phyloP scores from a whole-genome alignment of 108 stramenopile genomes.

The Seminavis robusta region DNA sequence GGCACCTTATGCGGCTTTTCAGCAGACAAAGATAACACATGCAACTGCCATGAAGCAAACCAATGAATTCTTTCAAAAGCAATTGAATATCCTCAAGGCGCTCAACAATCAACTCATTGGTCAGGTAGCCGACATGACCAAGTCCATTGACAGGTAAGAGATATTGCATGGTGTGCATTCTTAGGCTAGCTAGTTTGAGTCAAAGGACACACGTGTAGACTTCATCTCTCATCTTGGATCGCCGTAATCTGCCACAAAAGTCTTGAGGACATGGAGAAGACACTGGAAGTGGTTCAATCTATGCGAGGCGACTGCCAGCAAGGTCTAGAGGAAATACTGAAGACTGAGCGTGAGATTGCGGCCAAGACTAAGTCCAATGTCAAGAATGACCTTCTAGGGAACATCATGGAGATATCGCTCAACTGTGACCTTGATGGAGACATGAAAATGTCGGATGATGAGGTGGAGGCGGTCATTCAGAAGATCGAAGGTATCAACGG shows the following conservation, averaged over 20 bases:
- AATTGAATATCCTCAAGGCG: constrained; percentile 25
- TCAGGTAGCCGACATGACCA: constrained; percentile 16
- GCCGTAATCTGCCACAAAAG: neutral
- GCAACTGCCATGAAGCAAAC: constrained; percentile 31
- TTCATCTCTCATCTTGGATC: neutral
- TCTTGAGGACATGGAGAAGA: constrained; percentile 28
- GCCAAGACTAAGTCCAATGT: constrained; percentile 20
- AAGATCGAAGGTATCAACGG: constrained; percentile 23
- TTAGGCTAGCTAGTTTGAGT: too few species aligned
- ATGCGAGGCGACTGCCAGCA: constrained; percentile 21
- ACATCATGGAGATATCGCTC: constrained; percentile 27
- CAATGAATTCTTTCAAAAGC: constrained; percentile 25
- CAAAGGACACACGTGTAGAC: neutral
- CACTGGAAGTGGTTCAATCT: constrained; percentile 22
- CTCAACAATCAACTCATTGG: constrained; percentile 28
- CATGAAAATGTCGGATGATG: constrained; percentile 31
- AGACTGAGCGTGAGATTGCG: constrained; percentile 25
- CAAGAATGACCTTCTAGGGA: constrained; percentile 20
- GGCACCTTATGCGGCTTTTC: constrained; percentile 34
- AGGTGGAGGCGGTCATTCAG: constrained; percentile 27
- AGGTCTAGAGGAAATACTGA: constrained; percentile 33
- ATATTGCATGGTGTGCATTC: neutral
- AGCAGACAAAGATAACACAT: constrained; percentile 43
- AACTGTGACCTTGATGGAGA: constrained; percentile 29
- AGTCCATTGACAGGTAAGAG: constrained; percentile 21